Conservation (phyloP, 176 grass and related monocot species). For the Poa annua region DNA sequence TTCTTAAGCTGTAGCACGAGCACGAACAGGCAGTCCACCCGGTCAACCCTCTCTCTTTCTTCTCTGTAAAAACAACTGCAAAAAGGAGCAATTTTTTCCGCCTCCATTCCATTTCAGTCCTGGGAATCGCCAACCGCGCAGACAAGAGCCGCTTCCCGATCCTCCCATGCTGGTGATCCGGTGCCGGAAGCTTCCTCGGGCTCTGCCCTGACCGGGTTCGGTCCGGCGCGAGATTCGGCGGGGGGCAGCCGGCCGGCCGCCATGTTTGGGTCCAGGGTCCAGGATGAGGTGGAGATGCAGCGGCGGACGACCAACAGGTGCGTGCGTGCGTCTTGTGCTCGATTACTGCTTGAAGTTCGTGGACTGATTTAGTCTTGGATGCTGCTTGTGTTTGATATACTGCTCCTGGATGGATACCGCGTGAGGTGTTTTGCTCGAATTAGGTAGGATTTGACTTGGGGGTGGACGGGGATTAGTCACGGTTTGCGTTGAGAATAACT, state of each 20-base stretch:
- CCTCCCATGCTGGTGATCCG: constrained; percentile 34
- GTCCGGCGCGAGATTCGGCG: constrained; percentile 41
- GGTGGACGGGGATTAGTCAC: neutral
- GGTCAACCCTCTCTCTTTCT: neutral
- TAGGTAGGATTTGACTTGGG: constrained; percentile 27
- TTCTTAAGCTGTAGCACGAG: neutral
- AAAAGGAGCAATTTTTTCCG: neutral
- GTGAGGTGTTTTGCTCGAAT: neutral
- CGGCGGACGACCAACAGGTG: constrained; percentile 63
- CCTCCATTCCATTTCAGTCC: neutral
- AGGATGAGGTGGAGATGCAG: constrained; percentile 90
- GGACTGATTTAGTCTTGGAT: neutral
- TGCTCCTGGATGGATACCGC: constrained; percentile 5
- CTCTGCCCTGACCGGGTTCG: constrained; percentile 28
- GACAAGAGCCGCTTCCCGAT: neutral
- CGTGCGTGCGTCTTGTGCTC: neutral
- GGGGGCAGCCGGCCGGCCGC: neutral
- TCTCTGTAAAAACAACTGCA: neutral
- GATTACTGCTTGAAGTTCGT: neutral
- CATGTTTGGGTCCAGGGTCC: constrained; percentile 73
- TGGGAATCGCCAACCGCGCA: constrained; percentile 7
- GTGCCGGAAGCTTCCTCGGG: neutral
- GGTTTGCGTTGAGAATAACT: neutral
- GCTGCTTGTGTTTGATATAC: neutral
- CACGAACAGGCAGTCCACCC: constrained; percentile 30